A percentile compares a stretch with the other conserved stretches of the same genome.
phyloP scores from a whole-genome alignment of 306 rosid genomes.

The Acmispon strigosus region DNA sequence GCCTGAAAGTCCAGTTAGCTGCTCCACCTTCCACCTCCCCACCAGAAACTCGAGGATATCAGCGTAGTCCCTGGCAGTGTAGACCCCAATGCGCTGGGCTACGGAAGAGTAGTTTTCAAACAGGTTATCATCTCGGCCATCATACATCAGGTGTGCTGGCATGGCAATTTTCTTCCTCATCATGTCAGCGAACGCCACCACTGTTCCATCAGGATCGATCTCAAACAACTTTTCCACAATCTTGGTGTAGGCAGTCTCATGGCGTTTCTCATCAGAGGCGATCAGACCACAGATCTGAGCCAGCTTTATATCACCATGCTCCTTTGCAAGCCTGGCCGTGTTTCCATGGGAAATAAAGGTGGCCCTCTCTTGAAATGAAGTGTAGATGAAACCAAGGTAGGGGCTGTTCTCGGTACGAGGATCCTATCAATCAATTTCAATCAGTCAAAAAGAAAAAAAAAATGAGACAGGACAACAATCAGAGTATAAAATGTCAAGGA shows the following conservation, averaged over 20 bases:
- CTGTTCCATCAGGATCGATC: conserved; percentile 78
- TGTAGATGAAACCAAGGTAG: conserved; percentile 83
- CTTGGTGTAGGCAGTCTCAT: conserved; percentile 89
- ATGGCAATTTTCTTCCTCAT: conserved; percentile 87
- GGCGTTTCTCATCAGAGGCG: conserved; percentile 90
- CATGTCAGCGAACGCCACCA: conserved; percentile 79
- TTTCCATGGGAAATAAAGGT: conserved; percentile 90
- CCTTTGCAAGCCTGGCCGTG: conserved; percentile 92
- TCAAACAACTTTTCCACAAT: conserved; percentile 80
- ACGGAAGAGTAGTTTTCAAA: conserved; percentile 71
- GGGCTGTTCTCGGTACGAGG: conserved; percentile 89
- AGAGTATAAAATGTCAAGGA: background rate
- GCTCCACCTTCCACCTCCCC: conserved; percentile 75
- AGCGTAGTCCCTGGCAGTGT: conserved; percentile 88
- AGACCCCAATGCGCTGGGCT: conserved; percentile 81
- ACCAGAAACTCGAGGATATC: conserved; percentile 86
- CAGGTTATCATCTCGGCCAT: conserved; percentile 67
- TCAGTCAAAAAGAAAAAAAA: background rate
- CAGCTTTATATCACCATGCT: conserved; percentile 67
- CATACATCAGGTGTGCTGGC: conserved; percentile 94
- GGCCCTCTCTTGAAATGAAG: conserved; percentile 92
- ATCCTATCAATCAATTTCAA: conserved; percentile 43
- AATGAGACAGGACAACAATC: background rate
- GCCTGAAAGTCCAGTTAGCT: conserved; percentile 59
- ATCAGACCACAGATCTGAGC: conserved; percentile 90